phyloP scores from a whole-genome alignment of 352 stramenopile species.

The Globisporangium apiculatum region DNA sequence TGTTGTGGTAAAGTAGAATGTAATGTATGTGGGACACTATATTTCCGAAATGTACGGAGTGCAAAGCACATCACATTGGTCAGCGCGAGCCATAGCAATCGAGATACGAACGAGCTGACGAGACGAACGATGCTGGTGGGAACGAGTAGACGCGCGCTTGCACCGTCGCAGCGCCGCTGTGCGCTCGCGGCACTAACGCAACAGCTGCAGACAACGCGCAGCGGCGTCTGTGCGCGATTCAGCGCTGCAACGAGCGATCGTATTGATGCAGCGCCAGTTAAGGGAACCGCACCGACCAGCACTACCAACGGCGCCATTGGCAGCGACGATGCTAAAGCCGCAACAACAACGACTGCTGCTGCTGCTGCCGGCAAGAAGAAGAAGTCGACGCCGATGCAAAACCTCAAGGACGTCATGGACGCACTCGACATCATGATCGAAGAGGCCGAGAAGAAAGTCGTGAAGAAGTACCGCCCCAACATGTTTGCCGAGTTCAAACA shows the following conservation, averaged over 20 bases:
- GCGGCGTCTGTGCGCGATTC: neutral
- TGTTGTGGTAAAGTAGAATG: too few relatives aligned
- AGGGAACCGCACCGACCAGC: neutral
- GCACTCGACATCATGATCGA: slow-evolving; percentile 78
- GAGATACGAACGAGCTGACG: too few relatives aligned
- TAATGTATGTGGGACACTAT: too few relatives aligned
- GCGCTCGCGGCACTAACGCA: neutral
- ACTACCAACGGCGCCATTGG: neutral
- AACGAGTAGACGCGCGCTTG: neutral
- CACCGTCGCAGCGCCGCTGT: neutral
- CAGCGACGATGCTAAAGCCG: neutral
- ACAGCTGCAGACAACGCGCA: neutral
- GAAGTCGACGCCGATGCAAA: slow-evolving; percentile 53
- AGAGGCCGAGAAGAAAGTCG: slow-evolving; percentile 76
- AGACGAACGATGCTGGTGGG: neutral
- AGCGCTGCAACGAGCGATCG: neutral
- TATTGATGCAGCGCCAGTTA: neutral
- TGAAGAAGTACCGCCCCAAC: slow-evolving; percentile 83
- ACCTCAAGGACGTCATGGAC: slow-evolving; percentile 67
- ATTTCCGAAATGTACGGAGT: too few relatives aligned
- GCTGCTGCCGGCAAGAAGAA: slow-evolving; percentile 13
- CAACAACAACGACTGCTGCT: neutral
- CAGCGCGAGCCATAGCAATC: too few relatives aligned
- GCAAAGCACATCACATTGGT: too few relatives aligned
- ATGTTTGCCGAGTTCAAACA: slow-evolving; percentile 88